Percentiles rank a stretch among this genome's conserved stretches.
phyloP scores from a whole-genome alignment of 2,329 filamentous ascomycete genomes.

The Aspergillus sp. region DNA sequence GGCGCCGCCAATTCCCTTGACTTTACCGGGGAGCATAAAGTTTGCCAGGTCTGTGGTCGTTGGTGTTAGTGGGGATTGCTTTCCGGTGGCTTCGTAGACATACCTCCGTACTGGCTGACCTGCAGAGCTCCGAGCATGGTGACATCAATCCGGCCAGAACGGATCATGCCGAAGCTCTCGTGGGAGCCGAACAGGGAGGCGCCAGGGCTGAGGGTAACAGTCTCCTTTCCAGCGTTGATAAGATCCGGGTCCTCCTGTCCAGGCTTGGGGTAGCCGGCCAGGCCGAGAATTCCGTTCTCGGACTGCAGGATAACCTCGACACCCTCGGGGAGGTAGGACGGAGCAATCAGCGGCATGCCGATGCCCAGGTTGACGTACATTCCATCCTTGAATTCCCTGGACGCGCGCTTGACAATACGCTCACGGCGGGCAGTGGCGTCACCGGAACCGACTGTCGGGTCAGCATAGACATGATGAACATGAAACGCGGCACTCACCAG shows the following conservation, averaged over 20 bases:
- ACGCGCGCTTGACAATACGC: slow-evolving; percentile 67
- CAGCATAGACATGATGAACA: too few species aligned
- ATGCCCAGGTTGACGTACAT: slow-evolving; percentile 89
- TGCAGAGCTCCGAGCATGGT: slow-evolving; percentile 77
- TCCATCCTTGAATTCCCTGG: slow-evolving; percentile 74
- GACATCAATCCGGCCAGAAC: slow-evolving; percentile 72
- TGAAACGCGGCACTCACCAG: slow-evolving; percentile 40
- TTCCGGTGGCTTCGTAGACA: too few species aligned
- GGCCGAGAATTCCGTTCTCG: slow-evolving; percentile 77
- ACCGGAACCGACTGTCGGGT: slow-evolving; percentile 42
- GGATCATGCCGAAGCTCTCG: slow-evolving; percentile 82
- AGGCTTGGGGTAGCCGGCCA: slow-evolving; percentile 65
- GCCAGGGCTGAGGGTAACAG: slow-evolving; percentile 66
- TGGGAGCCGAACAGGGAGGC: slow-evolving; percentile 69
- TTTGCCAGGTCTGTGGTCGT: slow-evolving; percentile 60
- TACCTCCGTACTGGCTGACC: slow-evolving; percentile 59
- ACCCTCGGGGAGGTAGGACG: slow-evolving; percentile 59
- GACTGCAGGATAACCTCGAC: slow-evolving; percentile 74
- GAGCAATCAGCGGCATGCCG: slow-evolving; percentile 72
- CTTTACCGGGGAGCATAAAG: slow-evolving; percentile 84
- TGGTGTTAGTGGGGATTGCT: too few species aligned
- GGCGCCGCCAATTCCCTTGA: slow-evolving; percentile 73
- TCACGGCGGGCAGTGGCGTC: slow-evolving; percentile 64
- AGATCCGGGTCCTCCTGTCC: slow-evolving; percentile 65
- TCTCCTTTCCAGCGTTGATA: slow-evolving; percentile 84